Base-by-base conservation (phyloP, 202 grass and related monocot species). In the Zizania palustris region DNA sequence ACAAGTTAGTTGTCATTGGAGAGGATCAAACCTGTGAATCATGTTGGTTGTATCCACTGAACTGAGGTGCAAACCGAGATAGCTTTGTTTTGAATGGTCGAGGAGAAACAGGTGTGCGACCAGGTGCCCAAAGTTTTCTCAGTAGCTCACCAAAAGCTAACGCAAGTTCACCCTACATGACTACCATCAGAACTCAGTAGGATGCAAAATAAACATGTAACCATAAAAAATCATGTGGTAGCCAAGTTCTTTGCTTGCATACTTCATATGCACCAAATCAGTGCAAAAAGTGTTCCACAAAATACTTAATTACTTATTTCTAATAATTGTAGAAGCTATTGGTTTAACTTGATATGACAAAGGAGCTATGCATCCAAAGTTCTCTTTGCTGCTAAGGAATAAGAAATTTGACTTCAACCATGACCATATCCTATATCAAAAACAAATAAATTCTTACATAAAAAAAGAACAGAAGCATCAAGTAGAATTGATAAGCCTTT, bases 121-220 rank as follows among this genome's bases (percentile, higher is more conserved):
- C 82, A 86, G 92, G 85, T 73, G 96, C 78, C 96, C 96, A 99
- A 38, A 99, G 89, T 83, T 99, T 99, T 73, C 92, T 93, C 60
- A 99, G 66, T 57, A 99, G 81, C 71, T 99, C 96, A 56, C 96
- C 96, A 88, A 99, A 99, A 80, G 96, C 92, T 84, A 99, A 79
- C 7, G 96, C 96, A 88, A 99, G 90, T 89, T 99, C 96, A 90
- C 96, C 96, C 96, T 99, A 78, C 96, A 96, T 85, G 77, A 85
- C 89, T 99, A 99, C 81, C 81, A 96, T 88, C 83, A 85, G 60
- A 90, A 85, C 76, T 95, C 81, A 90, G 85, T 78, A 93, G 28
- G 21, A 57, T 72, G 81, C 65, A 60, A 28, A 71, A 74, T 68
- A 45, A 73, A 79, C 71, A 16, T 63, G 53, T 82, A 80, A 77